Evolutionary conservation across 805 yeast species (phyloP).

Genomic region (Candida hispaniensis): DNA sequence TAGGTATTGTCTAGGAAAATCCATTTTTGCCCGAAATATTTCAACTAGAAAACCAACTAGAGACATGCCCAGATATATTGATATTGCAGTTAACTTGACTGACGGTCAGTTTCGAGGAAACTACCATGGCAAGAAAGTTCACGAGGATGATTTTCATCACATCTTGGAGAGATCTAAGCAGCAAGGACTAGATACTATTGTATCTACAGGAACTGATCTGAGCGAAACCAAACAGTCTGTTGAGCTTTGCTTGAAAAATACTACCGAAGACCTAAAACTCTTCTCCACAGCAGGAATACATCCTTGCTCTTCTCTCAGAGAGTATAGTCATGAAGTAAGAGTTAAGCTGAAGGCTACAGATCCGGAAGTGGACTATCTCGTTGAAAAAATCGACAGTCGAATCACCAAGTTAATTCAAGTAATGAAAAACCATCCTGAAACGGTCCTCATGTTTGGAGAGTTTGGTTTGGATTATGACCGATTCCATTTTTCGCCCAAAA

Average conservation of each 20-base stretch:
- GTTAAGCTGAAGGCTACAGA: conserved; percentile 19
- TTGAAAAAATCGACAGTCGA: conserved; percentile 25
- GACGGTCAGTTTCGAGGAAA: conserved; percentile 80
- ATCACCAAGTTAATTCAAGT: conserved; percentile 40
- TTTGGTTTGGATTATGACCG: conserved; percentile 93
- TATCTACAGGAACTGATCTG: conserved; percentile 76
- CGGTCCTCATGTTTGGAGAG: conserved; percentile 83
- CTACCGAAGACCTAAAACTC: conserved; percentile 26
- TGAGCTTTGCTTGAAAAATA: conserved; percentile 38
- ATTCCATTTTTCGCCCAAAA: conserved; percentile 58
- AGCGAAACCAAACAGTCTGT: conserved; percentile 55
- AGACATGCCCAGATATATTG: too few relatives aligned
- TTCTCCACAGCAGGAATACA: conserved; percentile 86
- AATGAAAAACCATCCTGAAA: conserved; percentile 38
- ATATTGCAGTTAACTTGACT: conserved; percentile 66
- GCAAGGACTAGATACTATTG: conserved; percentile 54
- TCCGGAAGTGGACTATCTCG: conserved; percentile 15
- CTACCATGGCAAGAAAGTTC: conserved; percentile 61
- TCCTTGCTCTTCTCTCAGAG: conserved; percentile 73
- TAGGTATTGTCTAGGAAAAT: too few relatives aligned
- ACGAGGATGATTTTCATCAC: conserved; percentile 51
- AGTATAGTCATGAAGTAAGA: conserved; percentile 28
- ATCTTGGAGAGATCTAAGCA: conserved; percentile 58
- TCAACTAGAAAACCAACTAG: too few relatives aligned
- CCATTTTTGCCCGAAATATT: too few relatives aligned